Evolutionary conservation across 305 asterid species (phyloP), one percentile per base, ranked within the genome.

Genomic region (Fraxinus dipetala): DNA sequence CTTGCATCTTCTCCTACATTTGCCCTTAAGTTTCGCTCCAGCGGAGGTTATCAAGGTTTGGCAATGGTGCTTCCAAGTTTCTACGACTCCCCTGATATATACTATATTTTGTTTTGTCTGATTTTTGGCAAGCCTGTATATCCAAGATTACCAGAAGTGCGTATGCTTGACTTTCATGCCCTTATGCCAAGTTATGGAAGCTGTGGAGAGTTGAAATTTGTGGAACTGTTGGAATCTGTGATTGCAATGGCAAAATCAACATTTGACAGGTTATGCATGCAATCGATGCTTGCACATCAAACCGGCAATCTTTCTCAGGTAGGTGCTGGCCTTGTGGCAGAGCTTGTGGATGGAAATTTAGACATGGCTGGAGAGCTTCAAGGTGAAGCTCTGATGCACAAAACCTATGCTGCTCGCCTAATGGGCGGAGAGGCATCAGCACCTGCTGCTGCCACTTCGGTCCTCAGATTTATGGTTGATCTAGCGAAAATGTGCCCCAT

Each of bases 341-440:
- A 96, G 90, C 96, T 96, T 82, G 97, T 92, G 59, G 99, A 91
- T 78, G 97, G 91, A 84, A 83, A 90, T 86, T 85, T 91, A 65
- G 98, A 95, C 88, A 87, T 92, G 89, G 90, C 96, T 78, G 99
- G 98, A 81, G 98, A 96, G 86, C 97, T 96, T 87, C 98, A 93
- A 87, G 98, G 99, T 78, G 99, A 96, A 91, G 99, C 99, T 80
- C 90, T 96, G 87, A 95, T 96, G 97, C 99, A 96, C 90, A 96
- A 96, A 87, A 95, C 98, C 79, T 96, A 96, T 89, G 99, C 99
- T 45, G 99, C 99, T 79, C 98, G 99, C 81, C 91, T 96, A 86
- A 93, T 96, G 98, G 98, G 99, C 40, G 99, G 99, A 54, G 98
- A 96, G 87, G 99, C 99, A 84, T 89, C 99, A 51, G 99, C 99